Evolutionary conservation across 2,329 filamentous ascomycete species (phyloP), one percentile per base, ranked within the genome.

Genomic region (Diaporthe batatas): DNA sequence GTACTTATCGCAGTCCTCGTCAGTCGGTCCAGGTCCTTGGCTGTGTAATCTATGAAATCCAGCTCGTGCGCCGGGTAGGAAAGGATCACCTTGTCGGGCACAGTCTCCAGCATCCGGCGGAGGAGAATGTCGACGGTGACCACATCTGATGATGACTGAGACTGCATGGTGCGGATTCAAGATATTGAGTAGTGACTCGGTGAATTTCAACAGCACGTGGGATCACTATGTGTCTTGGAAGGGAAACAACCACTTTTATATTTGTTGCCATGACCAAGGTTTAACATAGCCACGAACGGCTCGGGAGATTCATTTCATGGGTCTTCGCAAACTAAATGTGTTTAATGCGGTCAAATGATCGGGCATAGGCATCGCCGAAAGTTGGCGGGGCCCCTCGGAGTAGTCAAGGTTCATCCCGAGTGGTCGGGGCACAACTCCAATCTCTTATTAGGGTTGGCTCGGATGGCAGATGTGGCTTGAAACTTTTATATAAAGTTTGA

Each of bases 61-160:
- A 62, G 58, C 32, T 65, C 34, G 6, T n/a, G 39, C 16, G 65
- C 42, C 25, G 70, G 70, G 51, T 71, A 71, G 23, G 70, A 71
- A 4, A 71, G 18, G 16, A 71, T 29, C 3, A 44, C 34, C 25
- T 67, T 65, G 7, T 71, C 36, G 8, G 70, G 59, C 12, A 12
- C 29, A 51, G 21, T 51, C 21, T 23, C n/a, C 21, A 36, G 42
- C 25, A 65, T 12, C 6, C 29, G 59, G 4, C 44, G 29, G n/a
- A 65, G 42, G 10, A 65, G 11, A 21, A 18, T 23, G 59, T 65
- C 59, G 29, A 65, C 21, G 29, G 59, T 49, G 21, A 49, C 29
- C 29, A 65, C 59, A 1, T 65, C 59, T 49, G 59, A 16, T n/a
- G 59, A 23, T n/a, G 59, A 18, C 25, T 65, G 29, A 11, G 42